Evolutionary conservation across 352 stramenopile species (phyloP).

Genomic region (Globisporangium lucens): DNA sequence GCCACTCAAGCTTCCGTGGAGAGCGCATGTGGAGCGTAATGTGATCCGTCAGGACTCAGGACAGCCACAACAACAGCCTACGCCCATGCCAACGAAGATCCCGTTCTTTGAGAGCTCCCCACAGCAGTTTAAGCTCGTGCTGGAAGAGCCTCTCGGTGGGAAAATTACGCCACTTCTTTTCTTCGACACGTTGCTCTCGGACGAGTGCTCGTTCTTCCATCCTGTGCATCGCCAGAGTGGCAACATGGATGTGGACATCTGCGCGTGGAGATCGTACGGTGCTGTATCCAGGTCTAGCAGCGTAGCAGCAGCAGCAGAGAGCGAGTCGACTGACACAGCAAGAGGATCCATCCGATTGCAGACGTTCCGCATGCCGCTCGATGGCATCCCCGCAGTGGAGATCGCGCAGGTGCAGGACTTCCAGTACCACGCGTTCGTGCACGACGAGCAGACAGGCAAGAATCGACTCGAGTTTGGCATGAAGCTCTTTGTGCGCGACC

Average conservation of each 20-base stretch:
- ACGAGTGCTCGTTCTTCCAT: constrained; percentile 55
- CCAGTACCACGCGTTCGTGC: constrained; percentile 53
- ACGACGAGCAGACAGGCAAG: constrained; percentile 20
- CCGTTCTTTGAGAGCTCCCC: constrained; percentile 52
- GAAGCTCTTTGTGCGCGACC: constrained; percentile 50
- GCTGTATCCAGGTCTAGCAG: background rate
- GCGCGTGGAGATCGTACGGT: constrained; percentile 34
- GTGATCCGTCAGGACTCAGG: background rate
- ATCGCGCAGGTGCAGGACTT: constrained; percentile 50
- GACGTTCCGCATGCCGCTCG: constrained; percentile 55
- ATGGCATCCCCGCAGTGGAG: constrained; percentile 39
- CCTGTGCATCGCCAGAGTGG: constrained; percentile 29
- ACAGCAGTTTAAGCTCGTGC: constrained; percentile 38
- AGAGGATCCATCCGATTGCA: constrained; percentile 49
- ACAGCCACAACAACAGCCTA: background rate
- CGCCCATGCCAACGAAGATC: constrained; percentile 19
- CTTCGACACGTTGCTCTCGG: constrained; percentile 54
- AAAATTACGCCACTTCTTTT: constrained; percentile 48
- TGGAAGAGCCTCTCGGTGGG: constrained; percentile 39
- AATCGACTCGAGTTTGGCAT: constrained; percentile 63
- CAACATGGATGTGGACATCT: constrained; percentile 64
- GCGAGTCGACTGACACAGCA: background rate
- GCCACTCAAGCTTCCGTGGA: constrained; percentile 49
- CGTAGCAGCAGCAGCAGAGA: constrained; percentile 8
- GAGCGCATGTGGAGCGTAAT: constrained; percentile 7